A percentile compares a stretch with the other conserved stretches of the same genome.
Conservation (phyloP, 2,329 filamentous ascomycete genomes). For the Fusarium sp. region DNA sequence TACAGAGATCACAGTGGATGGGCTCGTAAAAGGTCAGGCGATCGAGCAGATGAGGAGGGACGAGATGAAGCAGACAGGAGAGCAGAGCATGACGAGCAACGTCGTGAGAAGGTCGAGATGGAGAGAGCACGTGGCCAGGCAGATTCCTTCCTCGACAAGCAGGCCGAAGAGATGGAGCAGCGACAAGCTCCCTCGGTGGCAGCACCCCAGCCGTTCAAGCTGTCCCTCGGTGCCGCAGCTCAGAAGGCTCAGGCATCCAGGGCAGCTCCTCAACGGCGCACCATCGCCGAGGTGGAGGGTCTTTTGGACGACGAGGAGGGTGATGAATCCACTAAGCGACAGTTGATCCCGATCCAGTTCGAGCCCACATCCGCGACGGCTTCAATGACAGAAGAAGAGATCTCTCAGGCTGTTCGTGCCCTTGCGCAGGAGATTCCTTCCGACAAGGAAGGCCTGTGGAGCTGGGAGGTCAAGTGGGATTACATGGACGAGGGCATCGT, state of each 20-base stretch:
- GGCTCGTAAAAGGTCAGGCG: constrained; percentile 82
- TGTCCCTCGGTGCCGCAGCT: constrained; percentile 89
- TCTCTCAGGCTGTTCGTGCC: constrained; percentile 82
- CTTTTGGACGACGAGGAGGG: constrained; percentile 96
- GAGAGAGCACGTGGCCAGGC: constrained; percentile 87
- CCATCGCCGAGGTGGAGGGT: constrained; percentile 93
- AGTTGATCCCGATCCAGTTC: constrained; percentile 85
- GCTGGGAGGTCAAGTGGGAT: constrained; percentile 94
- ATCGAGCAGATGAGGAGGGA: constrained; percentile 78
- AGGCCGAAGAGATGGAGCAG: constrained; percentile 80
- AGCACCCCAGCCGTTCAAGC: constrained; percentile 85
- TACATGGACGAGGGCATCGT: constrained; percentile 86
- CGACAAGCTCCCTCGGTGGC: constrained; percentile 54
- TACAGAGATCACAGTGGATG: constrained; percentile 88
- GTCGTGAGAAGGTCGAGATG: constrained; percentile 75
- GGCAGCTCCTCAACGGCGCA: constrained; percentile 73
- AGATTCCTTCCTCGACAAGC: constrained; percentile 88
- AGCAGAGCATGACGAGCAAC: constrained; percentile 80
- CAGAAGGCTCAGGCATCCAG: constrained; percentile 74
- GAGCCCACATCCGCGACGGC: constrained; percentile 73
- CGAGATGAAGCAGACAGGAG: constrained; percentile 86
- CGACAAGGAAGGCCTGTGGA: constrained; percentile 87
- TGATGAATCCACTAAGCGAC: constrained; percentile 75
- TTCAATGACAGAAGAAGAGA: constrained; percentile 86
- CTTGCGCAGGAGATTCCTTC: constrained; percentile 91